phyloP scores from a whole-genome alignment of 441 rosid species.

The Heliophila coronopifolia region DNA sequence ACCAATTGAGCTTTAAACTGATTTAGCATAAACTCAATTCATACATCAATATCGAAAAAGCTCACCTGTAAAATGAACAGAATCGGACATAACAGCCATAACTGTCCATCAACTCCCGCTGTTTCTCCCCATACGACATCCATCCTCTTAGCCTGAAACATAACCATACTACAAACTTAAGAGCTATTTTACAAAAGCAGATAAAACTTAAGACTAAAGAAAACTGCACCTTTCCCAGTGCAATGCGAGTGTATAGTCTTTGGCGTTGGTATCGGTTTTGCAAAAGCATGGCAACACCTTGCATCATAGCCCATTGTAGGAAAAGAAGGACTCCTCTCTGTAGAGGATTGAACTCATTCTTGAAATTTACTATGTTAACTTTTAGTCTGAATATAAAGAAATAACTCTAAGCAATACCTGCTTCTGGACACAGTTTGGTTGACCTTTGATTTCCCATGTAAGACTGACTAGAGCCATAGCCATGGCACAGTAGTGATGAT shows the following conservation, averaged over 20 bases:
- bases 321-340: constrained; percentile 95
- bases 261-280: constrained; percentile 97
- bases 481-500: constrained; percentile 96
- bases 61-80: constrained; percentile 95
- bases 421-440: constrained; percentile 85
- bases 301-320: constrained; percentile 99
- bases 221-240: constrained; percentile 68
- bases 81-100: constrained; percentile 83
- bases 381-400: constrained; percentile 7
- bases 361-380: constrained; percentile 6
- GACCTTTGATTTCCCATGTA: constrained; percentile 96
- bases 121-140: constrained; percentile 99
- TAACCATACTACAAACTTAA: constrained; percentile 3
- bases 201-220: background rate
- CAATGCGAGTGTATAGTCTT: constrained; percentile 93
- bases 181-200: background rate
- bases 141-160: constrained; percentile 91
- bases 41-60: too few relatives aligned
- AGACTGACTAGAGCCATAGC: constrained; percentile 93
- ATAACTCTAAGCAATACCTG: constrained; percentile 49
- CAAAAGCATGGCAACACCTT: constrained; percentile 97
- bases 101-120: constrained; percentile 90
- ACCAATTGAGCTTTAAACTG: too few relatives aligned
- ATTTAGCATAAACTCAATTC: too few relatives aligned
- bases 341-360: constrained; percentile 23